A percentile compares a stretch with the other conserved stretches of the same genome.
These are phyloP conservation scores for Guillardia theta DNA, from an alignment of 78 protist genomes.

Conservation along the genomic window DNA sequence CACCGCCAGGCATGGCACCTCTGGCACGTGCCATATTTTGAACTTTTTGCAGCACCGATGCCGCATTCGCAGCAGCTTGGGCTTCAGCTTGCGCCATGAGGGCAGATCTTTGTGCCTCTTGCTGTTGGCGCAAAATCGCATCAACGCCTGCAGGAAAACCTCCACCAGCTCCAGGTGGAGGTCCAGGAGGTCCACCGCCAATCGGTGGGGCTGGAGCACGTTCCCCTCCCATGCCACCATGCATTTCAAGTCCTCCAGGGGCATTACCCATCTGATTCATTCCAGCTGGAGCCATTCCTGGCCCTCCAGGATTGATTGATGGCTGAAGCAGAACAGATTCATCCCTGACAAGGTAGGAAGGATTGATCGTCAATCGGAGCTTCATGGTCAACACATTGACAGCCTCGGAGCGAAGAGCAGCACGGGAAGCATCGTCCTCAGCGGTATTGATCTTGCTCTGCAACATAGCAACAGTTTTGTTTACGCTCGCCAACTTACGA, in stretches of 20 bases:
- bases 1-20: background rate
- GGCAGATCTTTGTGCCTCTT: background rate
- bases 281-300: background rate
- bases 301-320: background rate
- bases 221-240: background rate
- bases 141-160: background rate
- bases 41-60: background rate
- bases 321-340: slow-evolving; percentile 17
- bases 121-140: slow-evolving; percentile 8
- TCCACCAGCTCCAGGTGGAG: background rate
- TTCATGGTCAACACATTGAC: background rate
- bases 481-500: background rate
- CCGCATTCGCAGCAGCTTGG: background rate
- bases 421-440: background rate
- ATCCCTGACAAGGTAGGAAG: background rate
- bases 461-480: background rate
- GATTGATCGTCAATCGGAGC: slow-evolving; percentile 17
- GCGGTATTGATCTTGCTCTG: slow-evolving; percentile 34
- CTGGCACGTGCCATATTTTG: background rate
- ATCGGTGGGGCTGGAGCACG: background rate
- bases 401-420: slow-evolving; percentile 25
- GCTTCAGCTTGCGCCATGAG: background rate
- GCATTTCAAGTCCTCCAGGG: background rate
- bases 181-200: background rate
- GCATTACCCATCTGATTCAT: too few species aligned